Conservation (phyloP, 1,284 basidiomycete species). For the Volvariella volvacea region DNA sequence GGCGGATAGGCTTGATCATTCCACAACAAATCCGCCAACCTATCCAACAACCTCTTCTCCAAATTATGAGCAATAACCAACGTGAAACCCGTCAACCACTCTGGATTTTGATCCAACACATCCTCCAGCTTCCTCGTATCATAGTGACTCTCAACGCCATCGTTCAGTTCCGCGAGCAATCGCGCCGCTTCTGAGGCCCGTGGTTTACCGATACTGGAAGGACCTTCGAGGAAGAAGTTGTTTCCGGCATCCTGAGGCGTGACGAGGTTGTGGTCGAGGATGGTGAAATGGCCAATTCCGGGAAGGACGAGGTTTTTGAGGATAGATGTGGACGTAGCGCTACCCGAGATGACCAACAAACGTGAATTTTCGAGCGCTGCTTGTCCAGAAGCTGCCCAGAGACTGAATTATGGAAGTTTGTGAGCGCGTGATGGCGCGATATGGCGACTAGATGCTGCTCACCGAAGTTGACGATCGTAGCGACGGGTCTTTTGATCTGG, state of each 20-base stretch:
- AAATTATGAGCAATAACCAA: constrained; percentile 85
- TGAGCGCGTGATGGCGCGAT: neutral
- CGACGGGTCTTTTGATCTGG: constrained; percentile 85
- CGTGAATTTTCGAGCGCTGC: constrained; percentile 82
- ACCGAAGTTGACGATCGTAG: constrained; percentile 92
- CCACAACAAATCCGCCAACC: constrained; percentile 68
- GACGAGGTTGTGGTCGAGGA: constrained; percentile 66
- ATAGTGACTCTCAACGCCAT: constrained; percentile 71
- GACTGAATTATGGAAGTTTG: constrained; percentile 34
- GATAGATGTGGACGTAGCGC: constrained; percentile 78
- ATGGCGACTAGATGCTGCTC: too few relatives aligned
- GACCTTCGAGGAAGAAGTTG: constrained; percentile 91
- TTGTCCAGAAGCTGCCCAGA: constrained; percentile 96
- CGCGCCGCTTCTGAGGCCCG: constrained; percentile 79
- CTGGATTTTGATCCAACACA: constrained; percentile 37
- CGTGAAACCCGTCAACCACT: constrained; percentile 56
- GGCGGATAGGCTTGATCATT: constrained; percentile 48
- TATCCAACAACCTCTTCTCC: constrained; percentile 44
- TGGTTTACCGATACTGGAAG: constrained; percentile 69
- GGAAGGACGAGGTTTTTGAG: constrained; percentile 96
- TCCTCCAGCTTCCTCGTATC: constrained; percentile 51
- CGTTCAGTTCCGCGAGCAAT: constrained; percentile 83
- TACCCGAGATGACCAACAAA: constrained; percentile 75
- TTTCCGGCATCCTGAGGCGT: constrained; percentile 80
- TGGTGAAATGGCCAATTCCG: constrained; percentile 87